Conservation (phyloP, 495 filamentous ascomycete species). For the Filosporella fistucella region DNA sequence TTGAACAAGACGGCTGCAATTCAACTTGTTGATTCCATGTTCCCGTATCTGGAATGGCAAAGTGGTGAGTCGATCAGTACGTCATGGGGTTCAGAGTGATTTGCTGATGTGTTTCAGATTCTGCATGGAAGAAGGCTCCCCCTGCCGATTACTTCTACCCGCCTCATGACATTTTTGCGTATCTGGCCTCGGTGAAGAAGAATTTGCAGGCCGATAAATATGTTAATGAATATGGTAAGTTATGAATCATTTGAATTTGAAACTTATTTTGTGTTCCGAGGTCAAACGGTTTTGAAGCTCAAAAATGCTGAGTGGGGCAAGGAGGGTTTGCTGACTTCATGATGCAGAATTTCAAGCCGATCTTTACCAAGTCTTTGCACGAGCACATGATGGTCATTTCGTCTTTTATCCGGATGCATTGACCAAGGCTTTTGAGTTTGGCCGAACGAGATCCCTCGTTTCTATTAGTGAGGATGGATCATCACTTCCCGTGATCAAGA, state of each 20-base stretch:
- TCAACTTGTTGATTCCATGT: conserved; percentile 34
- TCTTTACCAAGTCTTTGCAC: conserved; percentile 32
- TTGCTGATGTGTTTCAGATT: conserved; percentile 16
- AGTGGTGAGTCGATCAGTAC: conserved; percentile 19
- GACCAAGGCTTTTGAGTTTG: conserved; percentile 31
- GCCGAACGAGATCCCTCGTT: conserved; percentile 28
- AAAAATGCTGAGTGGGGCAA: no score
- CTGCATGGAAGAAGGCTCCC: conserved; percentile 35
- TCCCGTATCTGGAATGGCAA: conserved; percentile 41
- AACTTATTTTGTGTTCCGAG: no score
- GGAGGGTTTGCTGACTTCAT: no score
- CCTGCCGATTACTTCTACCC: conserved; percentile 39
- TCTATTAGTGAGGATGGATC: conserved; percentile 34
- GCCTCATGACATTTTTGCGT: conserved; percentile 38
- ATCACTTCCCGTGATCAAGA: conserved; percentile 32
- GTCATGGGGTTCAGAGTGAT: neutral
- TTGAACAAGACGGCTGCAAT: conserved; percentile 34
- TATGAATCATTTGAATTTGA: no score
- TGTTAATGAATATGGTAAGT: conserved; percentile 37
- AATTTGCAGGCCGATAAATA: conserved; percentile 34
- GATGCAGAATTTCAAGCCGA: conserved; percentile 36
- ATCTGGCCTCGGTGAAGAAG: conserved; percentile 29
- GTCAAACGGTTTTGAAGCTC: no score
- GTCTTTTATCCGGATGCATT: conserved; percentile 35
- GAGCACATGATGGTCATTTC: conserved; percentile 43